These are phyloP conservation scores for Lenzites betulinus DNA, from an alignment of 768 basidiomycete genomes.

Conservation along the genomic window DNA sequence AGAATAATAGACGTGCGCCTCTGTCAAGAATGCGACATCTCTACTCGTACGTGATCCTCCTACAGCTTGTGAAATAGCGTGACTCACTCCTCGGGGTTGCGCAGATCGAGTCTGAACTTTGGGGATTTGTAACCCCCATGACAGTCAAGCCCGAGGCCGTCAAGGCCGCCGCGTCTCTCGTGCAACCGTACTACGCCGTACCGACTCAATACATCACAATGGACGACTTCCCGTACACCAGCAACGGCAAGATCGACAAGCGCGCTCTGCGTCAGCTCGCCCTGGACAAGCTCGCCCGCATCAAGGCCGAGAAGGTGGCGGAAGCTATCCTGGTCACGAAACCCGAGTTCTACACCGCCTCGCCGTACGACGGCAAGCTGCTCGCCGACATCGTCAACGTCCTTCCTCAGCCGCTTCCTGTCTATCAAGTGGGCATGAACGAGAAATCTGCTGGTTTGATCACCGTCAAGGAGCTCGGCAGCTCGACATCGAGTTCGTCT, in stretches of 20 bases:
- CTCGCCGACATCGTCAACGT: slow-evolving; percentile 24
- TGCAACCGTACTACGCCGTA: slow-evolving; percentile 63
- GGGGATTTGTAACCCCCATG: slow-evolving; percentile 55
- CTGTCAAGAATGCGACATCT: slow-evolving; percentile 49
- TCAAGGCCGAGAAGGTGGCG: slow-evolving; percentile 11
- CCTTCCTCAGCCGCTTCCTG: slow-evolving; percentile 30
- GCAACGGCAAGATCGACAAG: slow-evolving; percentile 49
- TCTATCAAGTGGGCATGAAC: slow-evolving; percentile 31
- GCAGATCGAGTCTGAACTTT: slow-evolving; percentile 49
- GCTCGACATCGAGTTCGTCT: slow-evolving; percentile 31
- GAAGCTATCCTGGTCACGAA: slow-evolving; percentile 4
- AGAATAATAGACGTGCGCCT: slow-evolving; percentile 39
- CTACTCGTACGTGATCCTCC: slow-evolving; percentile 35
- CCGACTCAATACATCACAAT: slow-evolving; percentile 48
- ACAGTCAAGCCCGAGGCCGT: slow-evolving; percentile 41
- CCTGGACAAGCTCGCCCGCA: slow-evolving; percentile 3
- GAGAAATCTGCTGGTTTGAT: slow-evolving; percentile 31
- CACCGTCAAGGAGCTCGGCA: neutral
- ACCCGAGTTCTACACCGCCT: slow-evolving; percentile 22
- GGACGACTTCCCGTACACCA: slow-evolving; percentile 52
- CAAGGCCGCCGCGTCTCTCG: slow-evolving; percentile 45
- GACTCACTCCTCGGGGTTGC: neutral
- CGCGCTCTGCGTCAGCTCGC: slow-evolving; percentile 42
- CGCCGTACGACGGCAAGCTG: slow-evolving; percentile 25
- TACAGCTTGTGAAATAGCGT: neutral